Percentiles rank a stretch among this genome's conserved stretches.
These are phyloP conservation scores for Escovopsis sp. DNA, from an alignment of 2,329 filamentous ascomycete species.

Conservation along the genomic window DNA sequence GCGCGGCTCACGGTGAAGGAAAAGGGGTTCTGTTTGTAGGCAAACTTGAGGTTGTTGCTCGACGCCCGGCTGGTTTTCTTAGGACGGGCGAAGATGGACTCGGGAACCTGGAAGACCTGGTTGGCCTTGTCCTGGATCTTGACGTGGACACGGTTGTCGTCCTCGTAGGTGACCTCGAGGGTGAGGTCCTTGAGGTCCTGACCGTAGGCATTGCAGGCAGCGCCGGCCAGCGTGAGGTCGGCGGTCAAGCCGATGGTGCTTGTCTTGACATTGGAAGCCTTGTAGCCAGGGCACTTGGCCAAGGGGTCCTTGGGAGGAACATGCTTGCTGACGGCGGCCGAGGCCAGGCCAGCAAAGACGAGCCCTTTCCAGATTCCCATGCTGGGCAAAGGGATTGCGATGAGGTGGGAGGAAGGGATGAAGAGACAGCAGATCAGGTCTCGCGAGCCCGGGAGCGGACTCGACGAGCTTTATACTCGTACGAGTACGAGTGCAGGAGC, in stretches of 20 bases:
- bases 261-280: constrained; percentile 42
- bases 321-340: constrained; percentile 7
- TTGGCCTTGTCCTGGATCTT: constrained; percentile 57
- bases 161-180: constrained; percentile 39
- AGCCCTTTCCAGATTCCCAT: constrained; percentile 10
- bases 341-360: constrained; percentile 9
- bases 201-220: constrained; percentile 64
- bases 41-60: constrained; percentile 32
- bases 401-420: background rate
- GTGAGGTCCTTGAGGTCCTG: constrained; percentile 54
- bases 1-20: constrained; percentile 44
- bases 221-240: constrained; percentile 52
- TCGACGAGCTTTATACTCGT: background rate
- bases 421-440: background rate
- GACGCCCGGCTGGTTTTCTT: constrained; percentile 10
- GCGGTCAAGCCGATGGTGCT: constrained; percentile 47
- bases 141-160: constrained; percentile 54
- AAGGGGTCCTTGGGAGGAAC: constrained; percentile 3
- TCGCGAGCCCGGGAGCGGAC: background rate
- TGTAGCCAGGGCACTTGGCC: constrained; percentile 52
- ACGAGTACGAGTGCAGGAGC: no score
- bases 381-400: constrained; percentile 1
- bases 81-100: constrained; percentile 47
- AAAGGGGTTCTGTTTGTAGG: constrained; percentile 38
- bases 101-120: constrained; percentile 60